These are phyloP conservation scores for Diaporthe citriasiana DNA, from an alignment of 2,329 filamentous ascomycete species.

Conservation along the genomic window DNA sequence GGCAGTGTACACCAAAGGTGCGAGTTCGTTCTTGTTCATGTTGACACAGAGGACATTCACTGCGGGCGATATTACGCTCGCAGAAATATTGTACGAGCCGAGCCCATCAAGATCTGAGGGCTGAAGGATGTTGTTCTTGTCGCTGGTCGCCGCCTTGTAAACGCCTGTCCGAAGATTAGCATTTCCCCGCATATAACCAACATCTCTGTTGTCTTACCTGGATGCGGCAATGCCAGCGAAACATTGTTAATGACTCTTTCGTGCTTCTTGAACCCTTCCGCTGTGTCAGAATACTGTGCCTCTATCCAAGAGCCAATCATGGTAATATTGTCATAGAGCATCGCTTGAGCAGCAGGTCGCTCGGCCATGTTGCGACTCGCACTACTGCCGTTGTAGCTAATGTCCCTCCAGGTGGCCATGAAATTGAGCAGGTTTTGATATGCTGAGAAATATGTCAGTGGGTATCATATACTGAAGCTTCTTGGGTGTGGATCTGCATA, in stretches of 20 bases:
- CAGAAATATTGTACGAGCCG: slow-evolving; percentile 77
- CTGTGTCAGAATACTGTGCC: slow-evolving; percentile 64
- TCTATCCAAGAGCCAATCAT: slow-evolving; percentile 79
- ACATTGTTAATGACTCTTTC: slow-evolving; percentile 80
- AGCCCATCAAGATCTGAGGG: slow-evolving; percentile 75
- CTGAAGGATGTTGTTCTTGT: slow-evolving; percentile 77
- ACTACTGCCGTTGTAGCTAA: slow-evolving; percentile 59
- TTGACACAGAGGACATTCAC: slow-evolving; percentile 82
- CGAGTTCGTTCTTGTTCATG: slow-evolving; percentile 70
- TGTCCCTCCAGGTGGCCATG: slow-evolving; percentile 67
- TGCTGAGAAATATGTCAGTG: slow-evolving; percentile 49
- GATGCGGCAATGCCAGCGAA: slow-evolving; percentile 82
- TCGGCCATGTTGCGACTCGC: slow-evolving; percentile 56
- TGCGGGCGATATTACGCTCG: slow-evolving; percentile 78
- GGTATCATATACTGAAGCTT: background rate
- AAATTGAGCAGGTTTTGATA: slow-evolving; percentile 80
- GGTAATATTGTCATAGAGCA: slow-evolving; percentile 81
- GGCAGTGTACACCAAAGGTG: slow-evolving; percentile 72
- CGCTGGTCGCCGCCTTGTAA: slow-evolving; percentile 72
- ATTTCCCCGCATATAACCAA: too few relatives aligned
- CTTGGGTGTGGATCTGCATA: slow-evolving; percentile 45
- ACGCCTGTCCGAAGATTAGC: slow-evolving; percentile 59
- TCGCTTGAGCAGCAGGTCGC: slow-evolving; percentile 72
- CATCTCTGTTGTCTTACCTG: slow-evolving; percentile 53
- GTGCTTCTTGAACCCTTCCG: slow-evolving; percentile 61